Evolutionary conservation across 148 eudicot species (phyloP).

Genomic region (Heliosperma pusillum): DNA sequence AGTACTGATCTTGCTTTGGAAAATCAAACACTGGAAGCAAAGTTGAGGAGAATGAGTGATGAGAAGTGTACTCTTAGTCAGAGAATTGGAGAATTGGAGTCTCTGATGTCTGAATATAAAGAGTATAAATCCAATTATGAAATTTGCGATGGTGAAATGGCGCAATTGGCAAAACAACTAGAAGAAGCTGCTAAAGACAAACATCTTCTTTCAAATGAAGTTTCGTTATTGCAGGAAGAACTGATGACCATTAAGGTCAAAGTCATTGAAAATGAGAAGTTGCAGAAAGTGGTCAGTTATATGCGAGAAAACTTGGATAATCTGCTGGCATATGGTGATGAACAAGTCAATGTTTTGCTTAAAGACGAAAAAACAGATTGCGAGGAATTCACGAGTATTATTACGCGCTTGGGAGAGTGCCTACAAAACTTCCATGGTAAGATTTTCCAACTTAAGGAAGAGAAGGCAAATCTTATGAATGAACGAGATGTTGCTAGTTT

Average conservation of each 20-base stretch:
- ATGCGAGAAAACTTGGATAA: slow-evolving; percentile 48
- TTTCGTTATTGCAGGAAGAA: slow-evolving; percentile 47
- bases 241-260: slow-evolving; percentile 35
- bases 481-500: slow-evolving; percentile 47
- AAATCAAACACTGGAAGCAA: slow-evolving; percentile 54
- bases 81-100: slow-evolving; percentile 55
- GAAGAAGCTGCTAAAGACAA: slow-evolving; percentile 40
- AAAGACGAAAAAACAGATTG: slow-evolving; percentile 25
- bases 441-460: slow-evolving; percentile 44
- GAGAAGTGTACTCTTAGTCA: slow-evolving; percentile 47
- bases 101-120: slow-evolving; percentile 38
- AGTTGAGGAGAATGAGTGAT: slow-evolving; percentile 40
- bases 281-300: slow-evolving; percentile 37
- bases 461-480: slow-evolving; percentile 45
- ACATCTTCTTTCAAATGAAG: slow-evolving; percentile 38
- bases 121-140: slow-evolving; percentile 49
- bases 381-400: slow-evolving; percentile 28
- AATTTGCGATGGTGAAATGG: slow-evolving; percentile 53
- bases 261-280: slow-evolving; percentile 41
- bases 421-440: slow-evolving; percentile 36
- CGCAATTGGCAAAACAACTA: slow-evolving; percentile 41
- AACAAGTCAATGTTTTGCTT: slow-evolving; percentile 27
- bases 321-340: slow-evolving; percentile 36
- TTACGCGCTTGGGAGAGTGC: slow-evolving; percentile 45
- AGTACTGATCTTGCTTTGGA: slow-evolving; percentile 49